These are phyloP conservation scores for Cladophialophora exuberans DNA, from an alignment of 2,329 filamentous ascomycete genomes.

Conservation along the genomic window DNA sequence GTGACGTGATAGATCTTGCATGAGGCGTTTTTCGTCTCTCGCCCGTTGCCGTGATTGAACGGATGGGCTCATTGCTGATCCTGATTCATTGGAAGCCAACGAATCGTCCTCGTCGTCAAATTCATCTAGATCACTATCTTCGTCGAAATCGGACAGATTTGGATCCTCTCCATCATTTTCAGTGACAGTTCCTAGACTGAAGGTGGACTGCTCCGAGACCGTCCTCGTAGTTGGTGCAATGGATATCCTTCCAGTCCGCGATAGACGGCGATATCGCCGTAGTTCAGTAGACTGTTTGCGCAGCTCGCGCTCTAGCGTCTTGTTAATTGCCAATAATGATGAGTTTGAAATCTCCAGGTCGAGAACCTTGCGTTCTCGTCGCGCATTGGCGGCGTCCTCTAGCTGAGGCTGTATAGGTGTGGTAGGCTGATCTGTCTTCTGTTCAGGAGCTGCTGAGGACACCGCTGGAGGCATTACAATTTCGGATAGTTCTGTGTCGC, in stretches of 20 bases:
- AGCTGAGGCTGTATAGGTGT: slow-evolving; percentile 35
- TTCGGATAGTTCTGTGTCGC: slow-evolving; percentile 26
- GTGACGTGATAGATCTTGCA: slow-evolving; percentile 83
- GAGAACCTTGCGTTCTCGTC: slow-evolving; percentile 90
- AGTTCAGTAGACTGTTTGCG: slow-evolving; percentile 89
- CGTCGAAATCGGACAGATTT: slow-evolving; percentile 41
- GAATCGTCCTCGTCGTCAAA: slow-evolving; percentile 40
- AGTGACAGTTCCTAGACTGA: slow-evolving; percentile 50
- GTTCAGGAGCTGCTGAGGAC: slow-evolving; percentile 3
- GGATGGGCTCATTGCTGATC: slow-evolving; percentile 43
- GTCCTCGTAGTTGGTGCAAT: slow-evolving; percentile 45
- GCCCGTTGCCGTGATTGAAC: slow-evolving; percentile 57
- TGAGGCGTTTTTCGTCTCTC: slow-evolving; percentile 79
- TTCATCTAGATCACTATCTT: slow-evolving; percentile 27
- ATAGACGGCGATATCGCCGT: slow-evolving; percentile 82
- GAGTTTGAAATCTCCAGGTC: slow-evolving; percentile 97
- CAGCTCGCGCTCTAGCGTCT: slow-evolving; percentile 86
- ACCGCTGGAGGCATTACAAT: slow-evolving; percentile 4
- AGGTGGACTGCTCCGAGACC: slow-evolving; percentile 50
- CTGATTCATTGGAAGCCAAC: slow-evolving; percentile 37
- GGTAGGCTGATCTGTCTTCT: slow-evolving; percentile 42
- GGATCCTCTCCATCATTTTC: slow-evolving; percentile 43
- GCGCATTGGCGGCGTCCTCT: slow-evolving; percentile 83
- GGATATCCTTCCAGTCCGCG: slow-evolving; percentile 75
- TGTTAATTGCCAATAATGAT: slow-evolving; percentile 91